Evolutionary conservation across 2,329 filamentous ascomycete species (phyloP), one percentile per base, ranked within the genome.

Genomic region (Colletotrichum sp.): DNA sequence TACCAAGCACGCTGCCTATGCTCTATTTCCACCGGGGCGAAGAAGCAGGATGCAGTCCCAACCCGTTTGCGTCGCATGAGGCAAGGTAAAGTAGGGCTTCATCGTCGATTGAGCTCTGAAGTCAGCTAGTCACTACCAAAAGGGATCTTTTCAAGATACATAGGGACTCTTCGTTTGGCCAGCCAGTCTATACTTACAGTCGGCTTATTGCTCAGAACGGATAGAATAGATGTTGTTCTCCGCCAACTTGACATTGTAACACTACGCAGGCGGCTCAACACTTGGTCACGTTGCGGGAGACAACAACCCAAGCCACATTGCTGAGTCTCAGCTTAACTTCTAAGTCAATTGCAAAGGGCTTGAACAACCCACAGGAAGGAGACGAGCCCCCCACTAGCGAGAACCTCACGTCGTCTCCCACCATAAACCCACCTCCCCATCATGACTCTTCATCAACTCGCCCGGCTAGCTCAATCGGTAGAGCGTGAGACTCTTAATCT

Each of bases 401-500:
- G 19, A 25, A 19, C 48, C 44, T 52, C 15, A 22, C 16, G 6
- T 30, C 28, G 16, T 22, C 65, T 36, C n/a, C 32, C 25, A 34
- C 32, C 32, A 44, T 60, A 68, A 60, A 68, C 52, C 52, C 52
- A 60, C 52, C 66, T 30, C 22, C 16, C 25, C 32, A 36, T 22
- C 8, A 13, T 8, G 3, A 52, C 44, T 8, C 34, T 22, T 34
- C 32, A 68, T 68, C 52, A 68, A 55, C 30, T 30, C 25, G 88
- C 88, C 88, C 86, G 88, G 88, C 87, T 92, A 92, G 90, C 90
- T 92, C 90, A 91, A 92, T 92, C 90, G 90, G 90, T 93, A 93
- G 91, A 93, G 91, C 91, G 91, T 93, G 88, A 92, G 91, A 93
- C 91, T 93, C 91, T 90, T 90, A 90, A 89, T 88, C 88, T 89